Conservation (phyloP, 2,329 filamentous ascomycete genomes). For the Fusarium siculi region DNA sequence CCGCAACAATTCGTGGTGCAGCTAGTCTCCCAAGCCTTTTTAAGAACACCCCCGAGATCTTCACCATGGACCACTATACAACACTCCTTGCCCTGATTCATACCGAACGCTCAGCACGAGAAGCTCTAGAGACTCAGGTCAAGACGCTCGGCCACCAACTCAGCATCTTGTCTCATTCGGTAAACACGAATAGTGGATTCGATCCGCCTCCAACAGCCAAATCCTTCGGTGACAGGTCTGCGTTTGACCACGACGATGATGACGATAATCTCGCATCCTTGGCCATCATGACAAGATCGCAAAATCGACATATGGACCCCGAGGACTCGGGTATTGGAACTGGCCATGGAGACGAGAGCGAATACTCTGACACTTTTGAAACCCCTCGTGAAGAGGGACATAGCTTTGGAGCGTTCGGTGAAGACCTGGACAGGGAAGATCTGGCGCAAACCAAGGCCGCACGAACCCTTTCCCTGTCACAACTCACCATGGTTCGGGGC, state of each 20-base stretch:
- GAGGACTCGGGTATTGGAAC: slow-evolving; percentile 53
- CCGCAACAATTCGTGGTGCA: slow-evolving; percentile 59
- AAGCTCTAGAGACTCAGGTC: slow-evolving; percentile 66
- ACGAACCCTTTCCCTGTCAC: slow-evolving; percentile 72
- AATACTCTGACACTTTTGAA: slow-evolving; percentile 61
- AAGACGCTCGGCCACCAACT: slow-evolving; percentile 62
- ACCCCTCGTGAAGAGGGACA: slow-evolving; percentile 62
- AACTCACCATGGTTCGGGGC: slow-evolving; percentile 60
- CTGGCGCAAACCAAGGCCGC: slow-evolving; percentile 63
- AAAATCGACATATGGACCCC: slow-evolving; percentile 41
- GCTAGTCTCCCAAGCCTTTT: slow-evolving; percentile 57
- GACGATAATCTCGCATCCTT: slow-evolving; percentile 48
- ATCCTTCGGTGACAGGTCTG: slow-evolving; percentile 52
- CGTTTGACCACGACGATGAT: slow-evolving; percentile 57
- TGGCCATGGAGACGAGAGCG: slow-evolving; percentile 54
- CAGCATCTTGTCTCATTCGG: slow-evolving; percentile 57
- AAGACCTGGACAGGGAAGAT: slow-evolving; percentile 55
- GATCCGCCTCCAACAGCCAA: slow-evolving; percentile 50
- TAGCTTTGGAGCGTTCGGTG: slow-evolving; percentile 55
- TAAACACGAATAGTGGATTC: slow-evolving; percentile 32
- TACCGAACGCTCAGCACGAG: slow-evolving; percentile 65
- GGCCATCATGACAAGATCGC: slow-evolving; percentile 22
- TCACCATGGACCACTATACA: slow-evolving; percentile 60
- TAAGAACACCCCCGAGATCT: slow-evolving; percentile 46
- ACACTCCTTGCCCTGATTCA: slow-evolving; percentile 64